Base-by-base conservation (phyloP, 495 filamentous ascomycete species). In the Talaromyces adpressus region DNA sequence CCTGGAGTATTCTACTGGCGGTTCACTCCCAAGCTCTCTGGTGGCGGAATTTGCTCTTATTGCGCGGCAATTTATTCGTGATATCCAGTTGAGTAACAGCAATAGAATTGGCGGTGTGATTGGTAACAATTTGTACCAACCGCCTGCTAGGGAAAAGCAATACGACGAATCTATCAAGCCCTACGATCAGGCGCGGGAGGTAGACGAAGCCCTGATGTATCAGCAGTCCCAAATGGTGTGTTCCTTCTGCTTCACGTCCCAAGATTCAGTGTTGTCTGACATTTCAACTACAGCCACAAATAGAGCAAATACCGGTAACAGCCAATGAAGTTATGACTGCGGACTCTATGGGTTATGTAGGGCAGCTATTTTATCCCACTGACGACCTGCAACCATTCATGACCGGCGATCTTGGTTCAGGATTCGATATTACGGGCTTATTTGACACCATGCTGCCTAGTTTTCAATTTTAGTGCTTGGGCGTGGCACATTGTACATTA, bases 21-120 rank as follows among this genome's bases (percentile, higher is more conserved):
- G 71, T 6, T 67, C 68, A n/a, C 54, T 76, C 4, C 73, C 69
- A 1, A 64, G 66, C 22, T 73, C 73, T 5, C 36, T 72, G 1
- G 61, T 72, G 7, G 65, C 68, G 4, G 72, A 76, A 27, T 75
- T 74, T 64, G 67, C 69, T 0, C 65, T 72, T 59, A 72, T 76
- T 57, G 72, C 72, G 12, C 62, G 71, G 4, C 66, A 75, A 53
- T 73, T 62, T 7, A 36, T 62, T n/a, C 41, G 60, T 23, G 60
- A 62, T 11, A 53, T 62, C 16, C 41, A 62, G 23, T 32, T 53
- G 47, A 20, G 52, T 3, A 27, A 27, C 18, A 29, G 5, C 12
- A 29, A 16, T 56, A 23, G 23, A n/a, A 56, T 4, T 6, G 20
- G 52, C 4, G 12, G 22, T 29, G 12, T 22, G 2, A 16, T 22